Conservation (phyloP, 371 early-diverging fungal species). For the Saksenaea vasiformis region DNA sequence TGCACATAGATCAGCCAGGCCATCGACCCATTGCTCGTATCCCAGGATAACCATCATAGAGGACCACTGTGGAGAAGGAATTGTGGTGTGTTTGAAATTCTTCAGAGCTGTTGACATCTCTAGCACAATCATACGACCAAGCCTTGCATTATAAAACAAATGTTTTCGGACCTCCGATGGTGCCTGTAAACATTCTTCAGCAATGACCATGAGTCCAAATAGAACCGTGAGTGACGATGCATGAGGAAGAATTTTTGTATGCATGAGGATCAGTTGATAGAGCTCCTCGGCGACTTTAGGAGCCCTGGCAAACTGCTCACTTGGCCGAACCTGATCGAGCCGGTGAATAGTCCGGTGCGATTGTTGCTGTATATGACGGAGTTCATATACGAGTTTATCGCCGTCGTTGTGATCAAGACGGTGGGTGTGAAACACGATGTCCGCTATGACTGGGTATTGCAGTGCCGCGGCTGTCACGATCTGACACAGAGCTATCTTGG, state of each 20-base stretch:
- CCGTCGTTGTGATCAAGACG: not conserved
- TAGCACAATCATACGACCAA: conserved; percentile 36
- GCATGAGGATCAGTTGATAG: conserved; percentile 20
- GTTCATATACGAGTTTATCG: conserved; percentile 9
- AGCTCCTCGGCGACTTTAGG: conserved; percentile 22
- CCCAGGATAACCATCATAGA: not conserved
- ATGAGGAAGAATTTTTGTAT: conserved; percentile 16
- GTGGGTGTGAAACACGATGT: not conserved
- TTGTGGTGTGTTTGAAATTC: conserved; percentile 22
- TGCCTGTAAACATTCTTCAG: conserved; percentile 23
- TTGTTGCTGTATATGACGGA: conserved; percentile 18
- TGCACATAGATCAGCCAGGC: conserved; percentile 7
- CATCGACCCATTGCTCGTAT: not conserved
- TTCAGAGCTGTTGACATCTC: conserved; percentile 37
- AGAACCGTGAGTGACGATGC: conserved; percentile 19
- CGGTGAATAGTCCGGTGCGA: conserved; percentile 23
- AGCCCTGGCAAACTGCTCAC: conserved; percentile 38
- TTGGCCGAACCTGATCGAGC: conserved; percentile 28
- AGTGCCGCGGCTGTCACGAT: conserved; percentile 24
- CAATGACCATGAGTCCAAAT: conserved; percentile 27
- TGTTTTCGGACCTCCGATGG: conserved; percentile 34
- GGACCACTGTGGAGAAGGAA: conserved; percentile 1
- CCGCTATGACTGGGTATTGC: not conserved
- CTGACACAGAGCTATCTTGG: conserved; percentile 33
- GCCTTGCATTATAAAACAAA: conserved; percentile 32